Evolutionary conservation across 768 basidiomycete genomes (phyloP), one percentile per base, ranked within the genome.

Genomic region (Tephrocybe rancida): DNA sequence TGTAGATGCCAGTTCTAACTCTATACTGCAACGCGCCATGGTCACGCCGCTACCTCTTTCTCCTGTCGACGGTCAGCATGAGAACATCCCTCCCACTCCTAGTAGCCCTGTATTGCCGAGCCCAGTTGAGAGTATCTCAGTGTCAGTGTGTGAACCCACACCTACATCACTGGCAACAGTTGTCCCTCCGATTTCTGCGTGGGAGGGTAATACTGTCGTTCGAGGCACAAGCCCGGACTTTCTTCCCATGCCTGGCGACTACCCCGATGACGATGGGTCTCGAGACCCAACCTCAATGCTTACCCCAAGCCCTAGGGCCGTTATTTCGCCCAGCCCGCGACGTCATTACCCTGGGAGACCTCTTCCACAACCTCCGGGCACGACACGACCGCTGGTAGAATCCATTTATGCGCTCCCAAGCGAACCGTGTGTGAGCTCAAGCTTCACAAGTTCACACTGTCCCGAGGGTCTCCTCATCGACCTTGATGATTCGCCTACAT

Each of bases 381-480:
- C 60, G 24, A 49, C 62, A 18, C 66, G 62, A 37, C 35, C 61
- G 26, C 55, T 61, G n/a, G 58, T 71, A 9, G 73, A 74, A 60
- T 73, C 75, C 16, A 67, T 67, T 7, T 72, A 71, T 55, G 70
- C 67, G 19, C 59, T 68, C 3, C 56, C 64, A 62, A 59, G 68
- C 52, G 64, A 64, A 38, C 60, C 48, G 45, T 52, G 57, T 44
- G 53, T 45, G 27, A 18, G 29, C 18, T 53, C 42, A 19, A 53
- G 47, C 49, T 51, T 54, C 38, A 62, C 57, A 50, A 52, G 57
- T 41, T 56, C 59, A 48, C 43, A 56, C 18, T 68, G 72, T 62
- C 76, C 79, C 13, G 79, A 85, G 58, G 84, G 82, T 2, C 63
- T 83, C 19, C 67, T 85, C 25, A 85, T 86, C 54, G 81, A 86